These are phyloP conservation scores for Scheffersomyces cryptocercus DNA, from an alignment of 1,139 yeast species.

Conservation along the genomic window DNA sequence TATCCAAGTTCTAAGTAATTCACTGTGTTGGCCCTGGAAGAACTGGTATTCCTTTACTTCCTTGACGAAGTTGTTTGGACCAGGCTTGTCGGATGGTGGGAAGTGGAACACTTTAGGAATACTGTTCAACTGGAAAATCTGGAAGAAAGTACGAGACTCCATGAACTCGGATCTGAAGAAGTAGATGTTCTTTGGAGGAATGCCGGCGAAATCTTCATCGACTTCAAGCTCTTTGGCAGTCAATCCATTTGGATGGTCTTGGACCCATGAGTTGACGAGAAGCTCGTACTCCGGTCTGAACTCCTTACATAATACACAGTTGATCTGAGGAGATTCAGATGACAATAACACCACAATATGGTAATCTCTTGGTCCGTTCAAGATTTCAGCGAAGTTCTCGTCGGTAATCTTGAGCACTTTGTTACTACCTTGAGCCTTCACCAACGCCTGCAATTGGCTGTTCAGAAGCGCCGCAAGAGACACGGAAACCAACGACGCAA, in stretches of 20 bases:
- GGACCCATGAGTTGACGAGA: slow-evolving; percentile 60
- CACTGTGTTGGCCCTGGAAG: slow-evolving; percentile 54
- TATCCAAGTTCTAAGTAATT: slow-evolving; percentile 41
- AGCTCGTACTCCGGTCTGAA: slow-evolving; percentile 65
- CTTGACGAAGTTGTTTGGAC: slow-evolving; percentile 27
- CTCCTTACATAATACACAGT: slow-evolving; percentile 74
- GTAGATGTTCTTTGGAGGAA: slow-evolving; percentile 44
- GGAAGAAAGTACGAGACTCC: slow-evolving; percentile 56
- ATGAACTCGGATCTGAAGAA: slow-evolving; percentile 77
- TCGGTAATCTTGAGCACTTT: slow-evolving; percentile 51
- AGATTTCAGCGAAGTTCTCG: slow-evolving; percentile 55
- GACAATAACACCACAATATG: slow-evolving; percentile 68
- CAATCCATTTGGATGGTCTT: slow-evolving; percentile 40
- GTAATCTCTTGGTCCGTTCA: slow-evolving; percentile 72
- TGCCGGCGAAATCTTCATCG: slow-evolving; percentile 29
- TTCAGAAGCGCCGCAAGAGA: slow-evolving; percentile 29
- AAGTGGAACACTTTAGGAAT: slow-evolving; percentile 80
- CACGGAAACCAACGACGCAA: slow-evolving; percentile 4
- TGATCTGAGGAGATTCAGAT: slow-evolving; percentile 70
- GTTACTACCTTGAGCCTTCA: slow-evolving; percentile 18
- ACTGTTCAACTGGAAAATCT: slow-evolving; percentile 56
- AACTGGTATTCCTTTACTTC: slow-evolving; percentile 51
- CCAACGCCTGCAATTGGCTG: slow-evolving; percentile 25
- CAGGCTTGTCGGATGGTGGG: slow-evolving; percentile 50
- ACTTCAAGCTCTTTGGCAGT: slow-evolving; percentile 28